Conservation (phyloP, 768 basidiomycete species). For the Pilatotrama ljubarskyi region DNA sequence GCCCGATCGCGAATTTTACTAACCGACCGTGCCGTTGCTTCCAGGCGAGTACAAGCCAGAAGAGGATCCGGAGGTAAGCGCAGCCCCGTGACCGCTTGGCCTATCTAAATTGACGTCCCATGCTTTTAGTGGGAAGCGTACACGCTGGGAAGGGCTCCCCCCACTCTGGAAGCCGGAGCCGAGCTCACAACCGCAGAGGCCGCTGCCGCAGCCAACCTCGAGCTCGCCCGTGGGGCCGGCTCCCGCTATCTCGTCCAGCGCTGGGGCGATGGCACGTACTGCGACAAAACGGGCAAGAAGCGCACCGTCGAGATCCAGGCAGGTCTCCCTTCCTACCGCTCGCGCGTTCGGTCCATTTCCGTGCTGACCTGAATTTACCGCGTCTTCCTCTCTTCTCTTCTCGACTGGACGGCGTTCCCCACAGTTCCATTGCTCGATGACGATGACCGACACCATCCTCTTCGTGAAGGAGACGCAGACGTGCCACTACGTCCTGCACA, state of each 20-base stretch:
- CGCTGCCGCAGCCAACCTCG: slow-evolving; percentile 66
- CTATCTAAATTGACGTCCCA: slow-evolving; percentile 22
- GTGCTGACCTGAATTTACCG: slow-evolving; percentile 10
- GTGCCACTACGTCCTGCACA: slow-evolving; percentile 91
- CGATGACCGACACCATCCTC: slow-evolving; percentile 85
- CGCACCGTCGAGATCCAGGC: slow-evolving; percentile 97
- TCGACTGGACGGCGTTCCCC: neutral
- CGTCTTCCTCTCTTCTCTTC: neutral
- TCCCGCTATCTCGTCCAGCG: slow-evolving; percentile 91
- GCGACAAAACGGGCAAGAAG: slow-evolving; percentile 86
- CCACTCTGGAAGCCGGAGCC: slow-evolving; percentile 56
- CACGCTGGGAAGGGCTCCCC: slow-evolving; percentile 71
- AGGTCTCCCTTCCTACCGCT: slow-evolving; percentile 28
- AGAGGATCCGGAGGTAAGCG: slow-evolving; percentile 80
- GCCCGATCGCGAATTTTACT: slow-evolving; percentile 6
- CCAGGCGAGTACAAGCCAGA: slow-evolving; percentile 73
- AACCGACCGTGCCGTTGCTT: slow-evolving; percentile 21
- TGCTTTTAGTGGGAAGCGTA: slow-evolving; percentile 68
- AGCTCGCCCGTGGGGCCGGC: slow-evolving; percentile 76
- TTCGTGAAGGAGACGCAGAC: slow-evolving; percentile 93
- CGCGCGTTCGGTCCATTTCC: slow-evolving; percentile 4
- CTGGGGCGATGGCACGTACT: slow-evolving; percentile 88
- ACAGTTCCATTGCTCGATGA: slow-evolving; percentile 95
- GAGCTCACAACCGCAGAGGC: slow-evolving; percentile 68
- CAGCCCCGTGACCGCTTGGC: slow-evolving; percentile 26